Evolutionary conservation across 164 flowering plant genomes (phyloP).

Genomic region (Sextonia rubra): DNA sequence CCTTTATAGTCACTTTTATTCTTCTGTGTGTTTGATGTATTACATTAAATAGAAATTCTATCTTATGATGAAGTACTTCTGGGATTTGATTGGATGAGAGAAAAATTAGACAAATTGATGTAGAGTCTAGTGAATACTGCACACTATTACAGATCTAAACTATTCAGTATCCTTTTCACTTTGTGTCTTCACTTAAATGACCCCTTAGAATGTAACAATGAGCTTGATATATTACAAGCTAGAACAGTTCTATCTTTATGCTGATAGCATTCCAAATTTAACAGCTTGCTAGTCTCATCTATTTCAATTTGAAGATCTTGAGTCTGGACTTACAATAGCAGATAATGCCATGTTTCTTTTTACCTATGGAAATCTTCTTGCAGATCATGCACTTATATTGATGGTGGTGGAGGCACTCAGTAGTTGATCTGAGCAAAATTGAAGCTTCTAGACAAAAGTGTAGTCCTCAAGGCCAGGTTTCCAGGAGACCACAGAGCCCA

Average conservation of each 20-base stretch:
- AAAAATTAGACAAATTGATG: no score
- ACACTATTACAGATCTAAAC: no score
- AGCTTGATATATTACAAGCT: neutral
- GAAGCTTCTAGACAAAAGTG: conserved; percentile 57
- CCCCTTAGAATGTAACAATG: no score
- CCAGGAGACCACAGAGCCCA: conserved; percentile 89
- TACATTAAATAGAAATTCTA: no score
- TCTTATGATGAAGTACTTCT: no score
- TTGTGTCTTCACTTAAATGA: no score
- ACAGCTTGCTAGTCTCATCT: neutral
- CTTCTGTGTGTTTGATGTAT: no score
- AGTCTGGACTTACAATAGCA: neutral
- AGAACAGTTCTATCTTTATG: neutral
- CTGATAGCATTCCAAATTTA: neutral
- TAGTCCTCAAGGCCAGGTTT: conserved; percentile 97
- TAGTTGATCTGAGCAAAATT: conserved; percentile 49
- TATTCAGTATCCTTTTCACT: no score
- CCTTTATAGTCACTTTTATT: no score
- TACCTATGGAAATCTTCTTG: neutral
- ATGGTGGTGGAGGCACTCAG: conserved; percentile 51
- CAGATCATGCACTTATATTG: conserved; percentile 75
- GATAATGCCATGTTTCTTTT: neutral
- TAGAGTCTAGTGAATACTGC: no score
- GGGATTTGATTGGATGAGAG: no score
- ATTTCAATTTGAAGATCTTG: neutral